Conservation (phyloP, 2,329 filamentous ascomycete species). For the Penicillium rolfsii region DNA sequence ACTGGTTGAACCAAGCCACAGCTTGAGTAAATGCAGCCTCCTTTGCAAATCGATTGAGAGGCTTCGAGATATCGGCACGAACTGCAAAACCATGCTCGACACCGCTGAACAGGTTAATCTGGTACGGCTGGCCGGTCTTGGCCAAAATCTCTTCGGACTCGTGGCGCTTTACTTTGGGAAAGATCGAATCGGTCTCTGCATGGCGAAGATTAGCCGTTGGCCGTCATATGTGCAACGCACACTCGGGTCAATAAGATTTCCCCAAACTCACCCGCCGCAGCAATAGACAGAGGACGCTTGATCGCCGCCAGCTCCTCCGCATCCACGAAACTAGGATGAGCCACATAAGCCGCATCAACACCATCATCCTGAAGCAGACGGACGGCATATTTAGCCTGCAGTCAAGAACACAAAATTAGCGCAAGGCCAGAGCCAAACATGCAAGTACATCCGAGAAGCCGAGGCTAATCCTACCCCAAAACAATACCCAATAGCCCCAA, state of each 20-base stretch:
- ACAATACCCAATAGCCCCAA: conserved; percentile 27
- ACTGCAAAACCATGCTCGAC: conserved; percentile 74
- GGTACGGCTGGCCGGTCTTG: conserved; percentile 63
- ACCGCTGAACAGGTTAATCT: conserved; percentile 72
- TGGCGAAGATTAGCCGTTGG: conserved; percentile 21
- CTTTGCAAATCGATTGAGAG: conserved; percentile 66
- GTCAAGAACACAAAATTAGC: neutral
- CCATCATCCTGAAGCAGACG: conserved; percentile 62
- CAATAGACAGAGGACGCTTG: conserved; percentile 65
- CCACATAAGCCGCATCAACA: conserved; percentile 68
- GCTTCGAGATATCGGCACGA: conserved; percentile 61
- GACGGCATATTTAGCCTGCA: conserved; percentile 61
- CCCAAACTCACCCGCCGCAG: conserved; percentile 46
- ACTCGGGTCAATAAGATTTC: neutral
- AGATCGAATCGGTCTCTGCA: conserved; percentile 63
- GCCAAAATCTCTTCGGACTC: conserved; percentile 62
- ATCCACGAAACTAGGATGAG: conserved; percentile 73
- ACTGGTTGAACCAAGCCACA: conserved; percentile 62
- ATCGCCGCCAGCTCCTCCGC: conserved; percentile 65
- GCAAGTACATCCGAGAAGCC: no score
- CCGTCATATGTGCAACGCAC: neutral
- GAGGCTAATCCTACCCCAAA: conserved; percentile 19
- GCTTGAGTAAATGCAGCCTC: conserved; percentile 77
- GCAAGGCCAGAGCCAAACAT: neutral
- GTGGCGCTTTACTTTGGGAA: conserved; percentile 63